These are phyloP conservation scores for Corymbia citriodora DNA, from an alignment of 441 rosid species.

Conservation along the genomic window DNA sequence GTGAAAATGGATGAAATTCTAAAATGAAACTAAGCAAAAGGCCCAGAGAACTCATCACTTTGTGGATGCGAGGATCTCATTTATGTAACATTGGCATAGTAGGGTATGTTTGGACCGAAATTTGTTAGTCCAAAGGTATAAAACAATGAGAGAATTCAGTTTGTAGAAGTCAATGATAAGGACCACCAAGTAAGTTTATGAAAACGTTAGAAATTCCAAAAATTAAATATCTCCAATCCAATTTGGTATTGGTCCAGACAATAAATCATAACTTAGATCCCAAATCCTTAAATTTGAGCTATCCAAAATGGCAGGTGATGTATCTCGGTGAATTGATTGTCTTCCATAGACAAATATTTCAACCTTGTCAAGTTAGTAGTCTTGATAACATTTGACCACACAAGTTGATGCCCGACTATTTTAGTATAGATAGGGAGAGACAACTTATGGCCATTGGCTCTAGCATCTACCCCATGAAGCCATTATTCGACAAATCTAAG, in stretches of 20 bases:
- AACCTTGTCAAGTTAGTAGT: neutral
- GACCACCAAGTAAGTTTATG: neutral
- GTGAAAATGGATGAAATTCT: neutral
- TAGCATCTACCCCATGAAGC: neutral
- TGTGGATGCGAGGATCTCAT: neutral
- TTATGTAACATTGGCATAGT: neutral
- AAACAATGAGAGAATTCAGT: neutral
- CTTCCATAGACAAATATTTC: neutral
- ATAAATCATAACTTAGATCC: neutral
- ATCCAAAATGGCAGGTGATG: neutral
- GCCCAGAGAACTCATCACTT: neutral
- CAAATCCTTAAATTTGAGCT: neutral
- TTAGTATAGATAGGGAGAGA: neutral
- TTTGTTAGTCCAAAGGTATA: neutral
- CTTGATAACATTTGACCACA: neutral
- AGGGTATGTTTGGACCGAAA: neutral
- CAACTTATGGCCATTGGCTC: neutral
- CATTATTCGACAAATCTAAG: neutral
- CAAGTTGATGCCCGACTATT: neutral
- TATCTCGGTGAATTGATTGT: neutral
- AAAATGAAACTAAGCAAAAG: neutral
- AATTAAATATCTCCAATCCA: neutral
- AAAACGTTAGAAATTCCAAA: neutral
- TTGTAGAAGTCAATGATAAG: neutral
- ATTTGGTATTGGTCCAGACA: neutral